A percentile compares a stretch with the other conserved stretches of the same genome.
Evolutionary conservation across 164 flowering plant genomes (phyloP).

Genomic region (Aristolochia californica): DNA sequence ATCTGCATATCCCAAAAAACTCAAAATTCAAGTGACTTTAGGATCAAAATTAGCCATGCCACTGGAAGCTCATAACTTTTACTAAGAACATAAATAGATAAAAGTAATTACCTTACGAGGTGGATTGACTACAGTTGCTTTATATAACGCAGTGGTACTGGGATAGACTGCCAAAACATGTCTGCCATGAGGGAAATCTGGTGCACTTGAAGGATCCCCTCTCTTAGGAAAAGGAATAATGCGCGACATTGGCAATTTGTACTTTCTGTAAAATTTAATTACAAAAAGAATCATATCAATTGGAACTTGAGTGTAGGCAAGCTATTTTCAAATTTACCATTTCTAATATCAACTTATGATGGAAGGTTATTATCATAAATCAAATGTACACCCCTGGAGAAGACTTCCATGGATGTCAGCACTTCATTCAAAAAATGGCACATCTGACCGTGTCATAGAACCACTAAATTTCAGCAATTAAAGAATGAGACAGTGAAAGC

Average conservation of each 20-base stretch:
- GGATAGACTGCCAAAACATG: conserved; percentile 97
- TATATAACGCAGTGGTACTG: conserved; percentile 83
- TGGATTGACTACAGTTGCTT: conserved; percentile 80
- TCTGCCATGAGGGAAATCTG: conserved; percentile 65
- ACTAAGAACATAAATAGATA: not conserved
- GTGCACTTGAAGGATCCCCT: conserved; percentile 55
- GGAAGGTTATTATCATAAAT: too few relatives aligned
- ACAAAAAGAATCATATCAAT: not conserved
- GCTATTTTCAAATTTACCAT: too few relatives aligned
- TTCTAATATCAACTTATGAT: too few relatives aligned
- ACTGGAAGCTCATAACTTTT: too few relatives aligned
- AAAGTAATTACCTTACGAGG: conserved; percentile 54
- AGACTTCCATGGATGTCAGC: too few relatives aligned
- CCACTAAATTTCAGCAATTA: not conserved
- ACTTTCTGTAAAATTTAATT: conserved; percentile 39
- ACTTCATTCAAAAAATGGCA: too few relatives aligned
- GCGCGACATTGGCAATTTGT: conserved; percentile 69
- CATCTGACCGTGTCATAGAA: not conserved
- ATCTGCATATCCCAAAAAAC: too few relatives aligned
- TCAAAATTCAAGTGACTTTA: too few relatives aligned
- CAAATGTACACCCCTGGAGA: too few relatives aligned
- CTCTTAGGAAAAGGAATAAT: conserved; percentile 82
- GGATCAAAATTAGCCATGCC: too few relatives aligned
- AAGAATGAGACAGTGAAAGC: not conserved
- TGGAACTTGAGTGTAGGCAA: not conserved